Evolutionary conservation across 768 basidiomycete species (phyloP), one percentile per base, ranked within the genome.

Genomic region (Cyclocybe cylindracea): DNA sequence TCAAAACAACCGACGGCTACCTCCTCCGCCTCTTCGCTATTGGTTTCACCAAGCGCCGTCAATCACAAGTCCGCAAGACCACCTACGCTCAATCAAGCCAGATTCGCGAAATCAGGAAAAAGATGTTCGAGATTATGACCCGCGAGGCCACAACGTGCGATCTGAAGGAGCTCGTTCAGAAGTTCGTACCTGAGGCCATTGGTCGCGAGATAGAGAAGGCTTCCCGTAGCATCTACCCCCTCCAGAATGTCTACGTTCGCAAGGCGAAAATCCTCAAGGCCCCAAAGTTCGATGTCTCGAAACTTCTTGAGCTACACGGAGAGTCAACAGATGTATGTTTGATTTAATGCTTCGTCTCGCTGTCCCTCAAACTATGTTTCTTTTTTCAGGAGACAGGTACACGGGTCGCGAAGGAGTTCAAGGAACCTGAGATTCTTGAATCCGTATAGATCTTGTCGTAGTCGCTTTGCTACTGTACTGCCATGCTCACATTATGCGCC

Each of bases 201-300:
- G 97, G 97, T 61, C 87, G 95, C 62, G 97, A 99, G 82, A 99
- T 99, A 61, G 97, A 99, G 85, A 99, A 99, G 82, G 88, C 96
- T 47, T 82, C 87, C 56, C 82, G 93, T 65, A 90, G 88, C 72
- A 98, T 98, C 78, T 99, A 95, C 80, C 97, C 97, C 62, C 77
- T 99, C 67, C 95, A 98, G 81, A 98, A 98, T 73, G 95, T 98
- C 68, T 96, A 94, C 78, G 84, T 98, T 66, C 90, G 97, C 77
- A 98, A 99, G 81, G 95, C 91, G 63, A 99, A 99, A 84, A 98
- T 99, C 70, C 80, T 99, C 66, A 98, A 98, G 78, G 80, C 95
- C 57, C 97, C 97, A 59, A 97, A 96, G 73, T 94, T 96, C 70
- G 95, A 97, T 72, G 80, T 94, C 50, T 86, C 89, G 59, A 98